Percentiles rank a stretch among this genome's conserved stretches.
Evolutionary conservation across 768 basidiomycete genomes (phyloP).

Genomic region (Hysterangium stoloniferum): DNA sequence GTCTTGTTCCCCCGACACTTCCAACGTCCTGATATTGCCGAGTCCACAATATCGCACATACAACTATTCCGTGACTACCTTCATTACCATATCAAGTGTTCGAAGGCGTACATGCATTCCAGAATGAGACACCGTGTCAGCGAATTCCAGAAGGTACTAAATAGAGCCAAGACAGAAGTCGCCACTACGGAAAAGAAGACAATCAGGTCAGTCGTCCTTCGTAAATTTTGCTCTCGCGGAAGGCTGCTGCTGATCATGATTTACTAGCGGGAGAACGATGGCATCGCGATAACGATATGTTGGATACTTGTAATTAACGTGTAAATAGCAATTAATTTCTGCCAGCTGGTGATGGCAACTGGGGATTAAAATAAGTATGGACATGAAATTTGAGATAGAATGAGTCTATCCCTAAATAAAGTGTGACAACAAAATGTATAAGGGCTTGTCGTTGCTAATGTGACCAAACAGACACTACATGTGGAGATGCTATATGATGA

Average conservation of each 20-base stretch:
- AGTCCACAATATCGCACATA: conserved; percentile 84
- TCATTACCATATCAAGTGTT: conserved; percentile 99
- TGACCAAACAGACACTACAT: conserved; percentile 2
- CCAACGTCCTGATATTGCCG: conserved; percentile 55
- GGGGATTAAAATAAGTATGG: too few relatives aligned
- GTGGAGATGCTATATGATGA: conserved; percentile 4
- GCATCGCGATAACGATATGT: conserved; percentile 14
- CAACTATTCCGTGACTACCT: conserved; percentile 97
- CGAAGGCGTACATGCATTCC: conserved; percentile 98
- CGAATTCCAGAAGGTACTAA: conserved; percentile 93
- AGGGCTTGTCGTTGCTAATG: neutral
- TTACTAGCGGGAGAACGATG: conserved; percentile 19
- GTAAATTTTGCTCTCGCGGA: neutral
- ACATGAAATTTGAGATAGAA: too few relatives aligned
- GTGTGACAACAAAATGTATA: neutral
- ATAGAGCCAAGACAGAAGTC: conserved; percentile 90
- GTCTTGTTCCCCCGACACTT: conserved; percentile 98
- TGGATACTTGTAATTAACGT: neutral
- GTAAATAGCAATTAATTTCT: too few relatives aligned
- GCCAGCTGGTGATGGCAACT: too few relatives aligned
- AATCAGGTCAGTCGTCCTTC: conserved; percentile 54
- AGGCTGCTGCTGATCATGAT: neutral
- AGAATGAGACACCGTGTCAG: conserved; percentile 90
- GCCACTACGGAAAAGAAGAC: conserved; percentile 83
- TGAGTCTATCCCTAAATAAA: too few relatives aligned